phyloP scores from a whole-genome alignment of 805 yeast genomes.

The Pichia thaimueangensis region DNA sequence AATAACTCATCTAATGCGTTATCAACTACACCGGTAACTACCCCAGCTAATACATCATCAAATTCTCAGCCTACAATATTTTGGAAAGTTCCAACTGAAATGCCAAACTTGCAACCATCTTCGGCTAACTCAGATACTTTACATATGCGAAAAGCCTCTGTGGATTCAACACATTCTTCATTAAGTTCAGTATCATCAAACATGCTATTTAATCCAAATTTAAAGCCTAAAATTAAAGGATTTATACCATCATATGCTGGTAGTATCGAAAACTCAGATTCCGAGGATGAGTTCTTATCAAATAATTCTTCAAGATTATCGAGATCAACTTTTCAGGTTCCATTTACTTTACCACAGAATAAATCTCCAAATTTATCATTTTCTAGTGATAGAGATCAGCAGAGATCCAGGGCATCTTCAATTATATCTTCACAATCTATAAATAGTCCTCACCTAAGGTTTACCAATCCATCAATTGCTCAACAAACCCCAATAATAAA shows the following conservation, averaged over 20 bases:
- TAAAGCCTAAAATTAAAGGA: neutral
- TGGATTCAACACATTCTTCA: conserved; percentile 43
- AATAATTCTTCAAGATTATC: conserved; percentile 14
- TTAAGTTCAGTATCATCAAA: conserved; percentile 2
- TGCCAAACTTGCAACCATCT: conserved; percentile 33
- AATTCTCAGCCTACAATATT: conserved; percentile 28
- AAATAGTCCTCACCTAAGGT: no score
- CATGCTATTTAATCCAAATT: neutral
- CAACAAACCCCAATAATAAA: neutral
- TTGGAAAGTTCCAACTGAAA: conserved; percentile 59
- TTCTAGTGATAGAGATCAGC: conserved; percentile 17
- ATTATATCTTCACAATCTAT: neutral
- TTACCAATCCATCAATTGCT: neutral
- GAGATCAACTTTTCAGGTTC: conserved; percentile 21
- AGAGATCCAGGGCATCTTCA: conserved; percentile 20
- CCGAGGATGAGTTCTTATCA: conserved; percentile 29
- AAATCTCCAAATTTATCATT: conserved; percentile 19
- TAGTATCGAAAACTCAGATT: conserved; percentile 26
- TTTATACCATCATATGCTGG: neutral
- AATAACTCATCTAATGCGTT: conserved; percentile 9
- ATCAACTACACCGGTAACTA: conserved; percentile 13
- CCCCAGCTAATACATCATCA: no score
- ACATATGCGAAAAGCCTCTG: conserved; percentile 32
- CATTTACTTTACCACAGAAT: conserved; percentile 14
- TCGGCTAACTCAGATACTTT: no score